A percentile compares a stretch with the other conserved stretches of the same genome.
phyloP scores from a whole-genome alignment of 176 grass and related monocot species.

The Oryza officinalis region DNA sequence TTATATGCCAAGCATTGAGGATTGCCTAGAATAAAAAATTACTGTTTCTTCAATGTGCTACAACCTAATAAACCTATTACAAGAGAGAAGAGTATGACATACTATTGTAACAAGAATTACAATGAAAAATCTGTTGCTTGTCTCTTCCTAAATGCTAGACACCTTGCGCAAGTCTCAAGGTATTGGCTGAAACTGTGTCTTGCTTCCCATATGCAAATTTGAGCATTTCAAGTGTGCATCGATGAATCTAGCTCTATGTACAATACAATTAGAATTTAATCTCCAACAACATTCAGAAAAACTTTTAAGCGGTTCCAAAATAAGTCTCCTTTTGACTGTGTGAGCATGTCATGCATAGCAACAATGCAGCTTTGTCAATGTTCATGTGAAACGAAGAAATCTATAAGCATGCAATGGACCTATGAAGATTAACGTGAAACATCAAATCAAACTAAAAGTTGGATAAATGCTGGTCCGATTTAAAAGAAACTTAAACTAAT shows the following conservation, averaged over 20 bases:
- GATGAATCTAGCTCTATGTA: conserved; percentile 8
- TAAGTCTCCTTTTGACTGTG: neutral
- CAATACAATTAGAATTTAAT: neutral
- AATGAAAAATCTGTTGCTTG: neutral
- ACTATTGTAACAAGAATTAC: conserved; percentile 9
- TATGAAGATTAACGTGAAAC: neutral
- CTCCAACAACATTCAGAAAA: neutral
- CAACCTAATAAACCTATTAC: too few species aligned
- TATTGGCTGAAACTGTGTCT: neutral
- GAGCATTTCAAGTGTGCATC: neutral
- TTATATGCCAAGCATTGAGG: neutral
- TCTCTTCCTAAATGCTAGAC: neutral
- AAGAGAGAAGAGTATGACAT: neutral
- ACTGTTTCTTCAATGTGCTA: too few species aligned
- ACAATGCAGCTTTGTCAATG: neutral
- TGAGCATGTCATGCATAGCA: neutral
- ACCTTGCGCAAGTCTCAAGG: neutral
- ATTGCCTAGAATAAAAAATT: too few species aligned
- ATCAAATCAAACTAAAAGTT: neutral
- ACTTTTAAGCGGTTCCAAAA: neutral
- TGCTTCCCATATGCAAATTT: neutral
- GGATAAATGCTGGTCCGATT: neutral
- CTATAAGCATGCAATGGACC: neutral
- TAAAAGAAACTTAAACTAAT: neutral
- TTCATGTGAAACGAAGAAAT: neutral